phyloP scores from a whole-genome alignment of 202 grass and related monocot genomes.

The Zoysia matrella region DNA sequence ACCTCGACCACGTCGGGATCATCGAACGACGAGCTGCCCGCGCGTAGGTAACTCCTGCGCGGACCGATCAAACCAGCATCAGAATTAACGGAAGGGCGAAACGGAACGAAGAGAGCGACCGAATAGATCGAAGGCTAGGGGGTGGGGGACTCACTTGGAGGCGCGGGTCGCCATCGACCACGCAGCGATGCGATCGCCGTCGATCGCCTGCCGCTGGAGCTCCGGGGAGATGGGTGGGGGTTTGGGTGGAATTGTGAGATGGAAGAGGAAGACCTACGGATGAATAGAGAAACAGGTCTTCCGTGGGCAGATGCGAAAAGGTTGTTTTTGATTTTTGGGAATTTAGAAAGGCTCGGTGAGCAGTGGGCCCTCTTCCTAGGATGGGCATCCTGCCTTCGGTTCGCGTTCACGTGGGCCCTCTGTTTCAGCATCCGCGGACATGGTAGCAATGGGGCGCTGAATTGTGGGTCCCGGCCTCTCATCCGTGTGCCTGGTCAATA shows the following conservation, averaged over 20 bases:
- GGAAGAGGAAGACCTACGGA: not conserved
- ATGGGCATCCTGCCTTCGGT: not conserved
- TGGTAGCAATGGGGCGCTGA: not conserved
- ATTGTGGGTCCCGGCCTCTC: not conserved
- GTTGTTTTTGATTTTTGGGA: not conserved
- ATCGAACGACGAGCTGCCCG: slow-evolving; percentile 62
- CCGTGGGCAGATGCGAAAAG: not conserved
- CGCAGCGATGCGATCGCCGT: slow-evolving; percentile 47
- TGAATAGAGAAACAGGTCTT: not conserved
- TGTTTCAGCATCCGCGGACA: not conserved
- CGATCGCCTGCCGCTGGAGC: slow-evolving; percentile 11
- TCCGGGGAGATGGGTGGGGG: too few relatives aligned
- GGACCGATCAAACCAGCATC: slow-evolving; percentile 20
- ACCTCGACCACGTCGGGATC: slow-evolving; percentile 81
- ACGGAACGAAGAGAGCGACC: not conserved
- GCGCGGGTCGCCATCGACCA: slow-evolving; percentile 48
- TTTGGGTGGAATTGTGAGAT: too few relatives aligned
- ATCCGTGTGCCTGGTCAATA: not conserved
- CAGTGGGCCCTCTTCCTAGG: not conserved
- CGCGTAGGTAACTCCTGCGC: slow-evolving; percentile 59
- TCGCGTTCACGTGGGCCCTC: not conserved
- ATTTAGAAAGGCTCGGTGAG: not conserved
- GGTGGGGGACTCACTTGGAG: slow-evolving; percentile 41
- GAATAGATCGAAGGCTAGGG: slow-evolving; percentile 31
- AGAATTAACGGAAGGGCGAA: not conserved